Base-by-base conservation (phyloP, 768 basidiomycete species). In the Lactifluus volemus region DNA sequence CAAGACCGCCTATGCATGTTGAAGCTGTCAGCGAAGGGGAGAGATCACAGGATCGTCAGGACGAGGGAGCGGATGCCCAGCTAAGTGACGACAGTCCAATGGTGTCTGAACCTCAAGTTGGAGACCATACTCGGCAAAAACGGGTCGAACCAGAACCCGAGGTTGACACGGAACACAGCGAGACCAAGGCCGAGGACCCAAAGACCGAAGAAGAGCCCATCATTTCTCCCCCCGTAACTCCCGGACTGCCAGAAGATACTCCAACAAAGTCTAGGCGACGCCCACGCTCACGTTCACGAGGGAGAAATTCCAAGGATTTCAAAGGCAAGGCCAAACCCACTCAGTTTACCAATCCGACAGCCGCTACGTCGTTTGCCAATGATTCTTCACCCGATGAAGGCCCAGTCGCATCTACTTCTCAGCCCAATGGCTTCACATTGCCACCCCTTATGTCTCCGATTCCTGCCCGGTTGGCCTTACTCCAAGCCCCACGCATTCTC, bases 1-100 rank as follows among this genome's bases (percentile, higher is more conserved):
- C 92, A 58, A 79, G 93, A 47, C 92, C 92, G 0, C 89, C 86
- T 51, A 90, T 91, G 89, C 89, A 89, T 68, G 77, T 82, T 65
- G 89, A 89, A 66, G 86, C 84, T 19, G 83, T 90, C 53, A 91
- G 89, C 68, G 89, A 92, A 71, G 88, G 89, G 10, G 89, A 92
- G 73, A 85, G 81, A 76, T 66, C 72, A 65, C 67, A 72, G 71
- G 50, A 71, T 68, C 17, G 72, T 4, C 67, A 64, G 54, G 69
- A 76, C 52, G 71, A 34, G 36, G 51, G 36, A 19, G 57, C 42
- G 17, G 53, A 59, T 41, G 50, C 48, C 12, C 65, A 63, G 30
- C 42, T 41, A 32, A 55, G 51, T 19, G 65, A 65, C 21, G 59
- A 56, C 45, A 49, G 48, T 39, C 53, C 45, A 25, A 12, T 30